Percentiles rank a stretch among this genome's conserved stretches.
phyloP scores from a whole-genome alignment of 1,139 yeast species.

The Spathaspora jeffriesii region DNA sequence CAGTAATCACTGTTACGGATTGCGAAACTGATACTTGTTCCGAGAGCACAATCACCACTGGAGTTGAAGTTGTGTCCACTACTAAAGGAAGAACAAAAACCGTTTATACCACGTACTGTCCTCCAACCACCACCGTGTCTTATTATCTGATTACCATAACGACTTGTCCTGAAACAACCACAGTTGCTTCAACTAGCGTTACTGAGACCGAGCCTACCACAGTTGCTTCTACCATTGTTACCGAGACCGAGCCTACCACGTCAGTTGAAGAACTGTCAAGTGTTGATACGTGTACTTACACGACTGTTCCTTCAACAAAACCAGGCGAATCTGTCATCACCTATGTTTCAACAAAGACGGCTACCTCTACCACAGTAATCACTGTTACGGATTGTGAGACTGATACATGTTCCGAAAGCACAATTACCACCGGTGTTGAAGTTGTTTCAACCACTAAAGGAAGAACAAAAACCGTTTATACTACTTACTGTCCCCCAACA shows the following conservation, averaged over 20 bases:
- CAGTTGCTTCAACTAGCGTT: constrained; percentile 1
- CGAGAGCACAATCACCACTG: constrained; percentile 25
- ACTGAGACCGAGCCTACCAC: background rate
- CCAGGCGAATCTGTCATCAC: constrained; percentile 10
- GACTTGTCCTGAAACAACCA: background rate
- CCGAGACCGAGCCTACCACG: background rate
- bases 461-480: constrained; percentile 20
- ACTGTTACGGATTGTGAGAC: constrained; percentile 21
- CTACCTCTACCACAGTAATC: constrained; percentile 13
- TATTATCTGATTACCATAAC: background rate
- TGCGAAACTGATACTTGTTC: constrained; percentile 15
- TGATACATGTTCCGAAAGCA: constrained; percentile 15
- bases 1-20: constrained; percentile 22
- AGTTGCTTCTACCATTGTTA: background rate
- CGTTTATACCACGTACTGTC: constrained; percentile 24
- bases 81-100: constrained; percentile 15
- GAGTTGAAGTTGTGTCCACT: constrained; percentile 15
- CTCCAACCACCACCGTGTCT: background rate
- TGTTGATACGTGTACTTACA: background rate
- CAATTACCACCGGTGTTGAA: constrained; percentile 27
- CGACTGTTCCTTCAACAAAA: constrained; percentile 13
- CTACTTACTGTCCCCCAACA: constrained; percentile 19
- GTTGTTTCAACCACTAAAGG: constrained; percentile 12
- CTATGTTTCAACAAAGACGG: constrained; percentile 4
- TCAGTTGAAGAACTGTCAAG: background rate